Evolutionary conservation across 73 alveolate species (phyloP).

Genomic region (Strombidium stylifer): DNA sequence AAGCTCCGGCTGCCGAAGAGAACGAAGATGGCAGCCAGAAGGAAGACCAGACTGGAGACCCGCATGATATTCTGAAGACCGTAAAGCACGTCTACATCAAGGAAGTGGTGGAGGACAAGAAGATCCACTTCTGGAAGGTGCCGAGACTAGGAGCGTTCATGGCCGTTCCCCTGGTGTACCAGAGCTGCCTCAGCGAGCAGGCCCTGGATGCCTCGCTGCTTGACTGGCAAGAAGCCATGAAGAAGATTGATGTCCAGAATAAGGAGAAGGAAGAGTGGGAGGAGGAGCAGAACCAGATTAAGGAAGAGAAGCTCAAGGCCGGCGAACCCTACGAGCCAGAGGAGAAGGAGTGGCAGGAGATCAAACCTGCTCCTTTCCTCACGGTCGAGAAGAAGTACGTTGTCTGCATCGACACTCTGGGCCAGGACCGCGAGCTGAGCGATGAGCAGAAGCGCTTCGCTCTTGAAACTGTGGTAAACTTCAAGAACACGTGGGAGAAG

Average conservation of each 20-base stretch:
- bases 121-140: constrained; percentile 85
- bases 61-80: constrained; percentile 42
- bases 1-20: constrained; percentile 47
- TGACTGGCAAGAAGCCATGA: constrained; percentile 65
- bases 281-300: constrained; percentile 65
- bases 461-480: constrained; percentile 50
- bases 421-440: constrained; percentile 86
- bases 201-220: constrained; percentile 85
- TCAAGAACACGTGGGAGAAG: constrained; percentile 69
- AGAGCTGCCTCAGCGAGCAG: constrained; percentile 75
- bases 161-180: constrained; percentile 84
- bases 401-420: constrained; percentile 90
- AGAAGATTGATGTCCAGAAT: constrained; percentile 67
- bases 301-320: constrained; percentile 65
- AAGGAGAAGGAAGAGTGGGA: constrained; percentile 68
- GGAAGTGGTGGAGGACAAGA: constrained; percentile 90
- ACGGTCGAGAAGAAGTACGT: constrained; percentile 49
- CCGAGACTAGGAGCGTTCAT: constrained; percentile 93
- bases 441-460: constrained; percentile 64
- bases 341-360: constrained; percentile 61
- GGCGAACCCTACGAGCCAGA: constrained; percentile 68
- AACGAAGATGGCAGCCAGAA: constrained; percentile 57
- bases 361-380: constrained; percentile 37
- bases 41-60: not conserved
- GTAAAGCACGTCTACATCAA: constrained; percentile 52